Evolutionary conservation across 345 rosid species (phyloP).

Genomic region (Aquilaria sinensis): DNA sequence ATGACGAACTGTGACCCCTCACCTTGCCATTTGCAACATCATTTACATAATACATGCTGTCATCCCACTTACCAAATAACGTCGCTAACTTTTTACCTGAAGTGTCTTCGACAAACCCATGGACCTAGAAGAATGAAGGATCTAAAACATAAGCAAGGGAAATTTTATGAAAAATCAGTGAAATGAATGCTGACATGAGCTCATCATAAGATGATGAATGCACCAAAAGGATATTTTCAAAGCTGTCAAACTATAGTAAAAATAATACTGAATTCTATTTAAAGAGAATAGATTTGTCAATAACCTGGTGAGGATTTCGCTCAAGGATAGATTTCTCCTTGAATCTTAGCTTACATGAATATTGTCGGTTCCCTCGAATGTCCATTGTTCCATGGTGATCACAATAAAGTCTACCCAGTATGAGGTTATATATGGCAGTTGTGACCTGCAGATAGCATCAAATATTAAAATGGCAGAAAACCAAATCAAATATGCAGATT

Average conservation of each 20-base stretch:
- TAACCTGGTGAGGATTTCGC: slow-evolving; percentile 90
- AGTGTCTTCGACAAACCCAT: slow-evolving; percentile 81
- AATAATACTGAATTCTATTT: too few species aligned
- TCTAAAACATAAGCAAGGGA: background rate
- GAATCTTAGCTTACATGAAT: slow-evolving; percentile 90
- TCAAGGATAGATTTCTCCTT: slow-evolving; percentile 90
- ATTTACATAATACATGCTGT: slow-evolving; percentile 55
- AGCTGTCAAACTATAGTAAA: too few species aligned
- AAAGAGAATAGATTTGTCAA: slow-evolving; percentile 4
- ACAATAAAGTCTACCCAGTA: slow-evolving; percentile 82
- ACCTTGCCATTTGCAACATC: slow-evolving; percentile 54
- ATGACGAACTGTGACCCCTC: slow-evolving; percentile 45
- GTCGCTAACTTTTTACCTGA: slow-evolving; percentile 61
- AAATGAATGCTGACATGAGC: too few species aligned
- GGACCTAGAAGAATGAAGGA: slow-evolving; percentile 41
- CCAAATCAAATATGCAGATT: background rate
- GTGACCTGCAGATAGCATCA: slow-evolving; percentile 54
- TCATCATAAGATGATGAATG: too few species aligned
- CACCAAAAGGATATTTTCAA: too few species aligned
- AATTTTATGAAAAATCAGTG: slow-evolving; percentile 55
- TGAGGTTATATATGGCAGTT: slow-evolving; percentile 83
- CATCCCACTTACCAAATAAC: slow-evolving; percentile 96
- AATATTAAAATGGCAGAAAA: slow-evolving; percentile 11
- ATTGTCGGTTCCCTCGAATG: slow-evolving; percentile 65
- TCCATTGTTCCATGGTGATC: slow-evolving; percentile 95